Conservation (phyloP, 2,329 filamentous ascomycete species). For the Penicillium decumbens region DNA sequence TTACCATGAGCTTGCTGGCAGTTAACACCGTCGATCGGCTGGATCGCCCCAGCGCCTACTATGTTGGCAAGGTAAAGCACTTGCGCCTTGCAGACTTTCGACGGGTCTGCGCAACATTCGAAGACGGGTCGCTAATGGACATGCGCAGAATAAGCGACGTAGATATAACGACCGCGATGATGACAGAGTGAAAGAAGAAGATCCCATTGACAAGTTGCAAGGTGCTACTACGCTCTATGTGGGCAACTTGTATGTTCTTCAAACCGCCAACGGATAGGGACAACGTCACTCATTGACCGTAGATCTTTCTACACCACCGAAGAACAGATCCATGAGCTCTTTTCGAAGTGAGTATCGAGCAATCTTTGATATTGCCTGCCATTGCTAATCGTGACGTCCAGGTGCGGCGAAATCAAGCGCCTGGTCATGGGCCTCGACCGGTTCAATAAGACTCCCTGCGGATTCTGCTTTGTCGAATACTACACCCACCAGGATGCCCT, state of each 20-base stretch:
- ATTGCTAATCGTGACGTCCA: slow-evolving; percentile 25
- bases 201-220: slow-evolving; percentile 71
- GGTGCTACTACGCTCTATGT: slow-evolving; percentile 95
- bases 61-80: slow-evolving; percentile 66
- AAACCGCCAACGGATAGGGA: slow-evolving; percentile 9
- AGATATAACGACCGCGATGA: slow-evolving; percentile 57
- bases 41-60: slow-evolving; percentile 93
- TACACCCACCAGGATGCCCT: slow-evolving; percentile 96
- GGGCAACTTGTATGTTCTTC: slow-evolving; percentile 73
- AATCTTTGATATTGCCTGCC: not conserved
- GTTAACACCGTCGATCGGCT: slow-evolving; percentile 75
- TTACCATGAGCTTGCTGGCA: slow-evolving; percentile 26
- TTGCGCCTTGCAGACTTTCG: slow-evolving; percentile 9
- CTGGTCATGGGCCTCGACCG: slow-evolving; percentile 96
- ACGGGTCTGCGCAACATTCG: slow-evolving; percentile 2
- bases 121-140: slow-evolving; percentile 3
- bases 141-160: slow-evolving; percentile 63
- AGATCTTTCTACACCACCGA: slow-evolving; percentile 98
- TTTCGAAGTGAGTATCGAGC: slow-evolving; percentile 64
- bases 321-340: slow-evolving; percentile 96
- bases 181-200: slow-evolving; percentile 42
- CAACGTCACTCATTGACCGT: slow-evolving; percentile 10
- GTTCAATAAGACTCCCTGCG: slow-evolving; percentile 95
- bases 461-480: slow-evolving; percentile 99
- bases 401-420: slow-evolving; percentile 92